These are phyloP conservation scores for Aspergillus biplanus DNA, from an alignment of 495 filamentous ascomycete species.

Conservation along the genomic window DNA sequence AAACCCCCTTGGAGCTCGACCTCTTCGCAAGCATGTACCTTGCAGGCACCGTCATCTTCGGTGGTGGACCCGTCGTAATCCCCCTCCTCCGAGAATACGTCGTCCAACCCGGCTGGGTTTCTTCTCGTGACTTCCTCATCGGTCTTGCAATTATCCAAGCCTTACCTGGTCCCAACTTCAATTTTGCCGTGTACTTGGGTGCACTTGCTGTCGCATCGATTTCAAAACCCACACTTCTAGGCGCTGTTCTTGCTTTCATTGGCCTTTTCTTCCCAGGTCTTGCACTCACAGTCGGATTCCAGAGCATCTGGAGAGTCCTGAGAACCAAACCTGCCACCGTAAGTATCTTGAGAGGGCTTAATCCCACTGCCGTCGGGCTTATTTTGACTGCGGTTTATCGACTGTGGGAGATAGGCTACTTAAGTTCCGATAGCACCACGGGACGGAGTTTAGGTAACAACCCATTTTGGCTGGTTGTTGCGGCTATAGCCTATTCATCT, in stretches of 20 bases:
- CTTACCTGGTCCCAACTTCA: slow-evolving; percentile 88
- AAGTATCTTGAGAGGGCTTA: slow-evolving; percentile 66
- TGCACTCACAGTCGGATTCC: slow-evolving; percentile 64
- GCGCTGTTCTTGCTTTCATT: slow-evolving; percentile 65
- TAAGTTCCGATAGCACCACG: slow-evolving; percentile 49
- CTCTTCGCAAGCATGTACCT: slow-evolving; percentile 84
- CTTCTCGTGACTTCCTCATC: slow-evolving; percentile 76
- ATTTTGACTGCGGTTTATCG: slow-evolving; percentile 93
- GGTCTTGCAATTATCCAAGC: slow-evolving; percentile 83
- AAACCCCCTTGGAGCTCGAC: slow-evolving; percentile 53
- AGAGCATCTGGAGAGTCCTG: slow-evolving; percentile 70
- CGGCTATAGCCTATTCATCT: slow-evolving; percentile 64
- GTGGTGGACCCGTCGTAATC: slow-evolving; percentile 84
- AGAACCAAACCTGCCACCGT: slow-evolving; percentile 57
- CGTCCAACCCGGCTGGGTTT: slow-evolving; percentile 77
- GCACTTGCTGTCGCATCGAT: slow-evolving; percentile 54
- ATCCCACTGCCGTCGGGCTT: slow-evolving; percentile 76
- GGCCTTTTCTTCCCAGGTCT: slow-evolving; percentile 78
- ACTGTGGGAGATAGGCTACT: slow-evolving; percentile 76
- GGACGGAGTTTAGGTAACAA: slow-evolving; percentile 65
- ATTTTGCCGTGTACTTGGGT: slow-evolving; percentile 81
- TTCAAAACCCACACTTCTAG: slow-evolving; percentile 45
- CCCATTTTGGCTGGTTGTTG: slow-evolving; percentile 74
- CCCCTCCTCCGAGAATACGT: slow-evolving; percentile 79
- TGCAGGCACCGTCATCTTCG: slow-evolving; percentile 88